Evolutionary conservation across 225 moss, liverwort and hornwort genomes (phyloP).

Genomic region (Bryoerythrophyllum caledonicum): DNA sequence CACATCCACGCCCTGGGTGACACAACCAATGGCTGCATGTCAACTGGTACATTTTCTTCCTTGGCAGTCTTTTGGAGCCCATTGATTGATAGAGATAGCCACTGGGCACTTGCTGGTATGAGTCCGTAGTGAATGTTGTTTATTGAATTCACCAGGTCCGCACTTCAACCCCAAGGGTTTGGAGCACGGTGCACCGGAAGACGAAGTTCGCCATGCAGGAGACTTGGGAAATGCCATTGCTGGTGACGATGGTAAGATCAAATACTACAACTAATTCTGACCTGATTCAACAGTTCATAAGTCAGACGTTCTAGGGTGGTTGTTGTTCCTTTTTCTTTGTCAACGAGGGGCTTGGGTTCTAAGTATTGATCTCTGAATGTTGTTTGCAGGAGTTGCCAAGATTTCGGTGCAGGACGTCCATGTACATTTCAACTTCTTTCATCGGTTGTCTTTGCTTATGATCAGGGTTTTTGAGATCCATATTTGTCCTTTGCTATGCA

Average conservation of each 20-base stretch:
- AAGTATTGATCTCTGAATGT: background rate
- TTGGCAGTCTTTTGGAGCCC: background rate
- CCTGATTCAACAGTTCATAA: background rate
- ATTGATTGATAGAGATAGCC: background rate
- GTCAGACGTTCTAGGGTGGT: too few species aligned
- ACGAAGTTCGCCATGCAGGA: slow-evolving; percentile 66
- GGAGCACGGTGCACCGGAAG: slow-evolving; percentile 67
- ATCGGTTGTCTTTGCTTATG: background rate
- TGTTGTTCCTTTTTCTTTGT: background rate
- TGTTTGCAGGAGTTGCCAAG: slow-evolving; percentile 42
- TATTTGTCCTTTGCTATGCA: background rate
- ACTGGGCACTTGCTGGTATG: background rate
- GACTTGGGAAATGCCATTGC: slow-evolving; percentile 68
- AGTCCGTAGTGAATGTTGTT: background rate
- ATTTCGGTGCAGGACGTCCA: slow-evolving; percentile 40
- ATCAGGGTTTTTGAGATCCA: background rate
- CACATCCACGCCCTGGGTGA: slow-evolving; percentile 74
- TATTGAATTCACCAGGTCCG: slow-evolving; percentile 39
- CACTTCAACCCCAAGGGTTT: slow-evolving; percentile 59
- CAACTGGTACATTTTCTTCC: slow-evolving; percentile 44
- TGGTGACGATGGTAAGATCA: slow-evolving; percentile 50
- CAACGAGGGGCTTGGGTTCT: background rate
- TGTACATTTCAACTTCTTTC: slow-evolving; percentile 7
- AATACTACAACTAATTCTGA: background rate
- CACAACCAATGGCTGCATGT: slow-evolving; percentile 73